These are phyloP conservation scores for Incumbomyces lentus DNA, from an alignment of 2,329 filamentous ascomycete genomes.

Conservation along the genomic window DNA sequence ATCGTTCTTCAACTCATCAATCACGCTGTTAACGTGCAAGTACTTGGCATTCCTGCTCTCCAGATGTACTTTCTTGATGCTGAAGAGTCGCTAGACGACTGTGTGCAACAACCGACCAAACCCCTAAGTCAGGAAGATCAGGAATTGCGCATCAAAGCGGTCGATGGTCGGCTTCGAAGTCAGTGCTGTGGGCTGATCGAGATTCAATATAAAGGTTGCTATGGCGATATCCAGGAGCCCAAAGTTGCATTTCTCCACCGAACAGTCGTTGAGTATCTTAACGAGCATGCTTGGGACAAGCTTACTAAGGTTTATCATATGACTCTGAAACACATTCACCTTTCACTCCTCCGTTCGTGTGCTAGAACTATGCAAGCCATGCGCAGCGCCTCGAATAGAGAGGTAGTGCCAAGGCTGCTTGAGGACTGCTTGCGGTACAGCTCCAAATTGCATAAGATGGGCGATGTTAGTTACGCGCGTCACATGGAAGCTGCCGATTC, in stretches of 20 bases:
- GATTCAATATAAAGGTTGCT: not conserved
- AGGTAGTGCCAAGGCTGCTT: too few species aligned
- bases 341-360: too few species aligned
- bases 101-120: not conserved
- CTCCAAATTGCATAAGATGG: too few species aligned
- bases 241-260: not conserved
- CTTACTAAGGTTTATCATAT: slow-evolving; percentile 1
- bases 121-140: not conserved
- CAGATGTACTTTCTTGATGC: not conserved
- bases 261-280: not conserved
- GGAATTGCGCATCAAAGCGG: not conserved
- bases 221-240: not conserved
- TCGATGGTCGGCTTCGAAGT: not conserved
- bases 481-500: too few species aligned
- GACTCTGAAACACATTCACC: not conserved
- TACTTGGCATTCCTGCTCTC: not conserved
- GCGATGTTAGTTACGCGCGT: too few species aligned
- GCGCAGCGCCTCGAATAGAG: too few species aligned
- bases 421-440: too few species aligned
- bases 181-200: slow-evolving; percentile 1
- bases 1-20: not conserved
- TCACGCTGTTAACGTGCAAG: not conserved
- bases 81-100: not conserved
- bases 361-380: too few species aligned
- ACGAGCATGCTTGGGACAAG: slow-evolving; percentile 2